phyloP scores from a whole-genome alignment of 2,329 filamentous ascomycete genomes.

The Trichoderma sp. region DNA sequence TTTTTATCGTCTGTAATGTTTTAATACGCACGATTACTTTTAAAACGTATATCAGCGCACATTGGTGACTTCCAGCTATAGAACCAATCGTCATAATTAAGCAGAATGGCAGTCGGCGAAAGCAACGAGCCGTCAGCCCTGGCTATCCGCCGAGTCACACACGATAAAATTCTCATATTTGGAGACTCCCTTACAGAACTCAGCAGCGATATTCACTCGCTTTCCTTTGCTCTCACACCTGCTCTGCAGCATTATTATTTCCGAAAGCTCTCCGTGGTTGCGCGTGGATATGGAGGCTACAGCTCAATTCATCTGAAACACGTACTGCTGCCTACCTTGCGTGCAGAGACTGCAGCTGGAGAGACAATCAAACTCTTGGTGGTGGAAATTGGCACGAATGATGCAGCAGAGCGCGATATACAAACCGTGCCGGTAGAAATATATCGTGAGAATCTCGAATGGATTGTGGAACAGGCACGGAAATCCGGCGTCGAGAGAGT shows the following conservation, averaged over 20 bases:
- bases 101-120: background rate
- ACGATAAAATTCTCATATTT: slow-evolving; percentile 6
- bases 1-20: background rate
- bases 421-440: background rate
- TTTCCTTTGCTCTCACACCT: slow-evolving; percentile 3
- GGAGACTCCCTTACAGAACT: slow-evolving; percentile 10
- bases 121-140: background rate
- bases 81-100: background rate
- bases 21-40: background rate
- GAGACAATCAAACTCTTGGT: slow-evolving; percentile 7
- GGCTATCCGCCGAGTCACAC: slow-evolving; percentile 1
- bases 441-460: background rate
- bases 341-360: slow-evolving; percentile 8
- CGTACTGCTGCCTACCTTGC: slow-evolving; percentile 1
- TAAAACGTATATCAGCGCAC: background rate
- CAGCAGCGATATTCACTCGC: background rate
- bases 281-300: slow-evolving; percentile 10
- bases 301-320: slow-evolving; percentile 10
- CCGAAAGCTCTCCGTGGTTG: slow-evolving; percentile 4
- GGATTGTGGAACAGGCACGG: background rate
- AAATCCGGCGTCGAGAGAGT: slow-evolving; percentile 4
- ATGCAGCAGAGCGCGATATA: background rate
- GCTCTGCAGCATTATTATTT: slow-evolving; percentile 9
- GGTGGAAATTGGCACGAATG: slow-evolving; percentile 8
- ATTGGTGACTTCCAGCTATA: background rate